Evolutionary conservation across 106 monocot species (phyloP), one percentile per base, ranked within the genome.

Genomic region (Cymbidium sinense): DNA sequence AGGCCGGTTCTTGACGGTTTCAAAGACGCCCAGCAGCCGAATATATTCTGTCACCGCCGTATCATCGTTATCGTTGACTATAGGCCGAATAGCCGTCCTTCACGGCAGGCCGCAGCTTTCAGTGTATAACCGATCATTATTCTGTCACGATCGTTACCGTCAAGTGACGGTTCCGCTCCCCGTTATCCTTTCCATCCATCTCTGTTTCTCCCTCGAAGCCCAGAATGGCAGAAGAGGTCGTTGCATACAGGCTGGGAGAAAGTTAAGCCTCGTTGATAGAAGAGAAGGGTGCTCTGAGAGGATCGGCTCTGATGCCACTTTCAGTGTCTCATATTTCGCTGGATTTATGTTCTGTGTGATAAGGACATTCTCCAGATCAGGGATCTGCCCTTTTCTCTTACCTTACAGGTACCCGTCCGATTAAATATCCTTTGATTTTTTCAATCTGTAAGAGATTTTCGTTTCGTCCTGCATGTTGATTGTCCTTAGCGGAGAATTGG

Each of bases 341-440:
- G 61, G 61, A 25, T 27, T 23, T 62, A 25, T 62, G 61, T 62
- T 27, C 61, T 62, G n/a, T 62, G 5, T 62, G 61, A 62, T 62
- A 62, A 62, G 61, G 61, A 62, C 61, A 25, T 27, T 62, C 61
- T 62, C 27, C 61, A 62, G 61, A 62, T 62, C 27, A 27, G 61
- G 25, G 27, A 4, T 62, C 61, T 25, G 7, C 61, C 7, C 27
- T 62, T 61, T 62, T 62, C 23, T 62, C 23, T n/a, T n/a, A 62
- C 61, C 61, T 62, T 15, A 27, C 61, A 62, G n/a, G 7, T 23
- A 1, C 61, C 27, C 10, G 9, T n/a, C 23, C 11, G 23, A 28
- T 62, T 11, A n/a, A 25, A 11, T 27, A 23, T 23, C 0, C 23
- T 69, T 69, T 69, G 29, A 69, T 69, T 18, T 1, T 33, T 69